Evolutionary conservation across 2,329 filamentous ascomycete genomes (phyloP).

Genomic region (Fusarium subtropicale): DNA sequence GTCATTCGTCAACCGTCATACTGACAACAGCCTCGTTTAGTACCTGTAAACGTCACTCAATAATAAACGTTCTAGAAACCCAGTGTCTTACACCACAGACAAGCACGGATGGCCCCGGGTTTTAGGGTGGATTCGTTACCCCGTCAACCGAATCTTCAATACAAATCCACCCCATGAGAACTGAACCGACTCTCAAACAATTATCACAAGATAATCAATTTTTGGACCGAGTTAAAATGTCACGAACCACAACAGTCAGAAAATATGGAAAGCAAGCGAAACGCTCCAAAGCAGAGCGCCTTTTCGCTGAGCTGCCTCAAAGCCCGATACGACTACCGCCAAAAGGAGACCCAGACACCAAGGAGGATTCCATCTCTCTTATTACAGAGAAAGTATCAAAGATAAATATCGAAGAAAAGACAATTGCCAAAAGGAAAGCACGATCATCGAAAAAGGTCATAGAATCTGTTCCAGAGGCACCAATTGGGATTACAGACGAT

Average conservation of each 20-base stretch:
- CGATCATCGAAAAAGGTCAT: conserved; percentile 24
- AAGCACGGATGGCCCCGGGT: neutral
- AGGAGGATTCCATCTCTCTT: conserved; percentile 47
- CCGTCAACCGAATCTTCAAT: conserved; percentile 38
- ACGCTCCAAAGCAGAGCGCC: conserved; percentile 59
- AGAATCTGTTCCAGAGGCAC: conserved; percentile 18
- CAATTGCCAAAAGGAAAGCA: conserved; percentile 23
- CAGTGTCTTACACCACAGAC: neutral
- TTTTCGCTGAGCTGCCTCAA: conserved; percentile 65
- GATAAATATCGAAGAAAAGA: conserved; percentile 46
- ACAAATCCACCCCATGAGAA: conserved; percentile 13
- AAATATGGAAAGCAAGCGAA: conserved; percentile 65
- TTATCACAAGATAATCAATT: conserved; percentile 1
- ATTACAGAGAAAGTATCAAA: conserved; percentile 53
- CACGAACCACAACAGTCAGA: conserved; percentile 56
- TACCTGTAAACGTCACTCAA: neutral
- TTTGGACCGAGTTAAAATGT: conserved; percentile 53
- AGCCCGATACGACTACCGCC: conserved; percentile 57
- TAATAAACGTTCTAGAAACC: conserved; percentile 8
- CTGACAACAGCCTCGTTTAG: neutral
- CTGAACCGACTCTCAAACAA: neutral
- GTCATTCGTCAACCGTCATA: no score
- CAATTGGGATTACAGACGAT: conserved; percentile 12
- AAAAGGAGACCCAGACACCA: conserved; percentile 19
- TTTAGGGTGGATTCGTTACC: conserved; percentile 33